These are phyloP conservation scores for Aureobasidium sp. DNA, from an alignment of 2,329 filamentous ascomycete species.

Conservation along the genomic window DNA sequence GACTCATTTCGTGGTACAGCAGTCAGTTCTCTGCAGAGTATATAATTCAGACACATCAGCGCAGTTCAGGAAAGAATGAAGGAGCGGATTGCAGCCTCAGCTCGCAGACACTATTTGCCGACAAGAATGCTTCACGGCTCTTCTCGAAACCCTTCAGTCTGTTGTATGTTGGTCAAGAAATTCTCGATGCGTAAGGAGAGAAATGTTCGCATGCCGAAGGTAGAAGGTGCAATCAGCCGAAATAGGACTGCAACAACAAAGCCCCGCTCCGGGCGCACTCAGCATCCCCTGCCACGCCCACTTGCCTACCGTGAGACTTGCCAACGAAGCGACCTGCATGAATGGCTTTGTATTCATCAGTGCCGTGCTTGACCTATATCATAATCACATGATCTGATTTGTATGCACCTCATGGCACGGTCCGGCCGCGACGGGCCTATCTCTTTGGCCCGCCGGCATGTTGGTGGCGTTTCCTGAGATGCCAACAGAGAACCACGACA, in stretches of 20 bases:
- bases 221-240: slow-evolving; percentile 8
- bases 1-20: neutral
- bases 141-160: neutral
- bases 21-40: neutral
- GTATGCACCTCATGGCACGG: slow-evolving; percentile 10
- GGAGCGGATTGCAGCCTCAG: too few species aligned
- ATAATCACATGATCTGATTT: slow-evolving; percentile 12
- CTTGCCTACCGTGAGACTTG: neutral
- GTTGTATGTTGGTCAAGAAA: neutral
- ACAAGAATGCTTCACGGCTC: too few species aligned
- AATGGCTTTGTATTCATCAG: neutral
- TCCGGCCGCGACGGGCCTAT: slow-evolving; percentile 6
- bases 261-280: slow-evolving; percentile 1
- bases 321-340: slow-evolving; percentile 16
- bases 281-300: slow-evolving; percentile 9
- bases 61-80: too few species aligned
- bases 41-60: too few species aligned
- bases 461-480: slow-evolving; percentile 12
- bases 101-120: too few species aligned
- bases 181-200: neutral
- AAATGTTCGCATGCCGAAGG: neutral
- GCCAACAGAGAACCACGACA: slow-evolving; percentile 12
- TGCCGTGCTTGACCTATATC: neutral
- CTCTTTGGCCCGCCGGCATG: neutral
- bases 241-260: neutral